Evolutionary conservation across 2,329 filamentous ascomycete species (phyloP).

Genomic region (Rhexocercosporidium sp.): DNA sequence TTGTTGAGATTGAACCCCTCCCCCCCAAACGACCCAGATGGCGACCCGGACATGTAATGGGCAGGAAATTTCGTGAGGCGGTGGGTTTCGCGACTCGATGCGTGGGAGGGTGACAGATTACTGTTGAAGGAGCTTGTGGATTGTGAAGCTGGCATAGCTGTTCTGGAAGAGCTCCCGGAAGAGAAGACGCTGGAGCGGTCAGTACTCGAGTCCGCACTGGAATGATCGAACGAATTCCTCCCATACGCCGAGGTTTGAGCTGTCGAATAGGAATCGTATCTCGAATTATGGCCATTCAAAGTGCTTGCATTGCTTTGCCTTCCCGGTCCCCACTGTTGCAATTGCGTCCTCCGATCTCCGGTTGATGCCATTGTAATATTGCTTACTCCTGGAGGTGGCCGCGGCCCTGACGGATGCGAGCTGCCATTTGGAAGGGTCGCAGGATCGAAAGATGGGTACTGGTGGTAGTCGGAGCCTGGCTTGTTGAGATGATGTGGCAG

Average conservation of each 20-base stretch:
- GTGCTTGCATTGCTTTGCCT: constrained; percentile 59
- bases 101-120: constrained; percentile 46
- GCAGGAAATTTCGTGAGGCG: constrained; percentile 59
- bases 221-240: constrained; percentile 64
- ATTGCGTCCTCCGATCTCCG: constrained; percentile 71
- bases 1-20: constrained; percentile 66
- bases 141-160: constrained; percentile 60
- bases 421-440: constrained; percentile 53
- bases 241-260: constrained; percentile 39
- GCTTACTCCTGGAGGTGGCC: constrained; percentile 60
- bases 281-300: constrained; percentile 58
- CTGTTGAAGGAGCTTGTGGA: constrained; percentile 64
- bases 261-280: constrained; percentile 67
- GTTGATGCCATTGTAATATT: constrained; percentile 75
- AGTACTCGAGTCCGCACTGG: constrained; percentile 67
- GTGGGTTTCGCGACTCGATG: constrained; percentile 54
- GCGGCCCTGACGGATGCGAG: constrained; percentile 64
- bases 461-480: constrained; percentile 79
- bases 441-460: constrained; percentile 78
- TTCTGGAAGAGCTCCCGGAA: constrained; percentile 56
- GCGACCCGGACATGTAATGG: constrained; percentile 29
- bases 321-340: constrained; percentile 77
- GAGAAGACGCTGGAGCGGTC: constrained; percentile 61
- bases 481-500: constrained; percentile 86
- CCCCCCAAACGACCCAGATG: constrained; percentile 28